Evolutionary conservation across 2,329 filamentous ascomycete species (phyloP), one percentile per base, ranked within the genome.

Genomic region (Paecilomyces niveus): DNA sequence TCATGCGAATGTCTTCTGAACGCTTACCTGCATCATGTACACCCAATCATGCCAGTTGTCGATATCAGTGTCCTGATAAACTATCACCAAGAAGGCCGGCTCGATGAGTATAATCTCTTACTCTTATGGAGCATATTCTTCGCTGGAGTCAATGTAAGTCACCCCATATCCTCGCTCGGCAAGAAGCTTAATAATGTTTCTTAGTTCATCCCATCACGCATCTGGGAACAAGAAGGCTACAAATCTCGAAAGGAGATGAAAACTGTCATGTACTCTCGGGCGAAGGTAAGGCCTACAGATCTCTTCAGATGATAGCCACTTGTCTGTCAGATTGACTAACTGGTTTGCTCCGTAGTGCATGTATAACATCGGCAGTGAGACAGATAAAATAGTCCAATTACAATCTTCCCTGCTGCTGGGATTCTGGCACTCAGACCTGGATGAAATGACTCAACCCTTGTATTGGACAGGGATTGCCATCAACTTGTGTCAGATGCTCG

Each of bases 401-500:
- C 77, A 79, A 62, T 70, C 77, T 0, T 70, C 75, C 7, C 68
- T 80, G 1, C 60, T 80, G 0, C 66, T 80, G 55, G 72, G 72
- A 7, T 78, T 76, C 57, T 80, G 74, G 70, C 76, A 76, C 54
- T 72, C 72, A 0, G 72, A 76, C 39, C 66, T 72, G 0, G 73
- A 78, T 54, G 74, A 79, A 54, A 70, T 75, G 11, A 70, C 68
- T 8, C 73, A 76, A 9, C 72, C 77, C 0, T 80, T 76, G 77
- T 75, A 79, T 57, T 80, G 78, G 77, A 74, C 72, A 3, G 75
- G 78, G n/a, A 69, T 76, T 24, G 76, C 77, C 4, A 74, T 79
- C 54, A 71, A 68, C 29, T 68, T 79, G 2, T 74, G 72, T 15
- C 77, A 79, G 29, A 75, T 73, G 3, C 69, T 78, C 1, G 78